A percentile compares a stretch with the other conserved stretches of the same genome.
phyloP scores from a whole-genome alignment of 306 rosid genomes.

The Vigna trinervia region DNA sequence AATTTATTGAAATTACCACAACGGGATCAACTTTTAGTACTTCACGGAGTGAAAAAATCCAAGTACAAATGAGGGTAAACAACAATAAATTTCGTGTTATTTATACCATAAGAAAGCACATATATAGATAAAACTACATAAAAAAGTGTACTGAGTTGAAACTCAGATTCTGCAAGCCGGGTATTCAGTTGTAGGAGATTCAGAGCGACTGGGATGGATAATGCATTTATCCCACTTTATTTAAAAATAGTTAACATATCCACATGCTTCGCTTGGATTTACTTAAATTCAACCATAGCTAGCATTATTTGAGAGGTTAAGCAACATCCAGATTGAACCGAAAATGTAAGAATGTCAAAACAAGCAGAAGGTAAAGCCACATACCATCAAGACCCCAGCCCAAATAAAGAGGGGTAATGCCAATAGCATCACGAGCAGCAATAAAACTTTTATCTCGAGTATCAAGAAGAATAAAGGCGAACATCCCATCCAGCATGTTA shows the following conservation, averaged over 20 bases:
- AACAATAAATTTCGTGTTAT: not conserved
- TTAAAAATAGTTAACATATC: constrained; percentile 12
- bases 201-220: constrained; percentile 26
- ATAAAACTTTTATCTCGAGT: constrained; percentile 79
- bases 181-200: constrained; percentile 12
- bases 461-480: constrained; percentile 91
- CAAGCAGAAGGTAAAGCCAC: constrained; percentile 39
- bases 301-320: constrained; percentile 2
- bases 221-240: constrained; percentile 27
- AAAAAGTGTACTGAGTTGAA: constrained; percentile 2
- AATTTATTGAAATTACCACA: constrained; percentile 2
- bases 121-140: not conserved
- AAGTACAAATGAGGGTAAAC: constrained; percentile 1
- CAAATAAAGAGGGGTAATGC: constrained; percentile 88
- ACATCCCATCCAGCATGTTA: constrained; percentile 96
- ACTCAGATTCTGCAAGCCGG: not conserved
- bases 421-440: constrained; percentile 97
- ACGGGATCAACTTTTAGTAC: constrained; percentile 1
- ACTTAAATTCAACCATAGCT: constrained; percentile 32
- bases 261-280: constrained; percentile 17
- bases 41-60: constrained; percentile 7
- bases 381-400: constrained; percentile 99
- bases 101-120: constrained; percentile 11
- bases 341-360: constrained; percentile 11
- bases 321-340: constrained; percentile 13